A percentile compares a stretch with the other conserved stretches of the same genome.
These are phyloP conservation scores for Podaxis carcinomalis DNA, from an alignment of 768 basidiomycete genomes.

Conservation along the genomic window DNA sequence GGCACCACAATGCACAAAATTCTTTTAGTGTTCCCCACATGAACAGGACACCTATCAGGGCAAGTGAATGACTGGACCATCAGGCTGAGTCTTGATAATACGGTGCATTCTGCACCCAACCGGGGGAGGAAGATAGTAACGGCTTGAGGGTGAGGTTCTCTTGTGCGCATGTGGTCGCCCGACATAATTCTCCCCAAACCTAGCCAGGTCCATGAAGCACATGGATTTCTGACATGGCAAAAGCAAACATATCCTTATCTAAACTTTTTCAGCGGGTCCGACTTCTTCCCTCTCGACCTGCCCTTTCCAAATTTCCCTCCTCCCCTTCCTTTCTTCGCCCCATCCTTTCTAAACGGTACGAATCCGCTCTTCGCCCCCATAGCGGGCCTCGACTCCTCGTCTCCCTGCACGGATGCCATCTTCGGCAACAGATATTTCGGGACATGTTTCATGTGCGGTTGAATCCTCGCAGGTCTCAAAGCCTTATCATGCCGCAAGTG, in stretches of 20 bases:
- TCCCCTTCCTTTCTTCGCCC: slow-evolving; percentile 52
- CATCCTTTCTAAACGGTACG: slow-evolving; percentile 70
- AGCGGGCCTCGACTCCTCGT: slow-evolving; percentile 25
- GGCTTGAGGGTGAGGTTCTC: too few species aligned
- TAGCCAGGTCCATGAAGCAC: background rate
- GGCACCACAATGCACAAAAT: too few species aligned
- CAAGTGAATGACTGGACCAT: too few species aligned
- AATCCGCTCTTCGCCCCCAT: slow-evolving; percentile 34
- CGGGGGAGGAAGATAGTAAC: too few species aligned
- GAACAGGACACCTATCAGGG: too few species aligned
- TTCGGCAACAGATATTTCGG: slow-evolving; percentile 89
- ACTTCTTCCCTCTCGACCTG: slow-evolving; percentile 56
- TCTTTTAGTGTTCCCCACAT: too few species aligned
- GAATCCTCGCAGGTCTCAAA: slow-evolving; percentile 83
- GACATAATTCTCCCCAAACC: too few species aligned
- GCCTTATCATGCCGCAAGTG: slow-evolving; percentile 94
- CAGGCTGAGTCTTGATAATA: too few species aligned
- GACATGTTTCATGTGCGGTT: slow-evolving; percentile 94
- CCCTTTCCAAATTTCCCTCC: slow-evolving; percentile 49
- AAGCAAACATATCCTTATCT: slow-evolving; percentile 5
- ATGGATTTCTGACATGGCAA: background rate
- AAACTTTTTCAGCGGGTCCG: slow-evolving; percentile 81
- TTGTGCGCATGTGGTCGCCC: too few species aligned
- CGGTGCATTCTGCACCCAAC: too few species aligned
- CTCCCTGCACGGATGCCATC: slow-evolving; percentile 56